A percentile compares a stretch with the other conserved stretches of the same genome.
These are phyloP conservation scores for Ruellia speciosa DNA, from an alignment of 305 asterid species.

Conservation along the genomic window DNA sequence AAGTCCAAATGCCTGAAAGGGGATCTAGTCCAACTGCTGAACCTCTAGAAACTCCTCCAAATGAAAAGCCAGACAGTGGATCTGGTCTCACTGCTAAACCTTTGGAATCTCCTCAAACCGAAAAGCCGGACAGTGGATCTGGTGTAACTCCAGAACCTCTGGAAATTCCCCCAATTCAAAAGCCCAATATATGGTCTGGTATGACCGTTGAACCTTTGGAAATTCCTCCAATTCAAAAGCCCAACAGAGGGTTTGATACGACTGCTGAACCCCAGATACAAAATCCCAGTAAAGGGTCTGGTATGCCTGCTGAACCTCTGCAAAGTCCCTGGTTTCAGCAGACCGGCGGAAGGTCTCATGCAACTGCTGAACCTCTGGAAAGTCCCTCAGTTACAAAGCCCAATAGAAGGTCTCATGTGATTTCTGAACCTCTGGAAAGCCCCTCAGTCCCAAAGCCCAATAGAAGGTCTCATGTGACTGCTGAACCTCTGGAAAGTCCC, in stretches of 20 bases:
- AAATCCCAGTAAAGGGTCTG: background rate
- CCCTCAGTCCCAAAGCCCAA: background rate
- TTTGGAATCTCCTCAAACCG: background rate
- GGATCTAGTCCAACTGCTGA: slow-evolving; percentile 29
- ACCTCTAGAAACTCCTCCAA: slow-evolving; percentile 9
- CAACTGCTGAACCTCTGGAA: background rate
- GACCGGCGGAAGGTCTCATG: background rate
- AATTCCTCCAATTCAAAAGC: slow-evolving; percentile 28
- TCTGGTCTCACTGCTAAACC: background rate
- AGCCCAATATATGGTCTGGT: background rate
- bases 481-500: background rate
- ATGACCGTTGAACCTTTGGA: slow-evolving; percentile 23
- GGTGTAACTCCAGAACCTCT: background rate
- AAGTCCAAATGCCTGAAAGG: slow-evolving; percentile 30
- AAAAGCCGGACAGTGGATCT: background rate
- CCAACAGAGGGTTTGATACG: background rate
- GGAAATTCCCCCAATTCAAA: background rate
- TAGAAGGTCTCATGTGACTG: background rate
- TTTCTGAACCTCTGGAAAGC: background rate
- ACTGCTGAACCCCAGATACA: slow-evolving; percentile 11
- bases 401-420: background rate
- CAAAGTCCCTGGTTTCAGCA: background rate
- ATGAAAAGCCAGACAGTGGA: background rate
- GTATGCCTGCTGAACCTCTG: background rate
- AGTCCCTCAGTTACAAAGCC: background rate